These are phyloP conservation scores for Melastoma candidum DNA, from an alignment of 441 rosid genomes.

Conservation along the genomic window DNA sequence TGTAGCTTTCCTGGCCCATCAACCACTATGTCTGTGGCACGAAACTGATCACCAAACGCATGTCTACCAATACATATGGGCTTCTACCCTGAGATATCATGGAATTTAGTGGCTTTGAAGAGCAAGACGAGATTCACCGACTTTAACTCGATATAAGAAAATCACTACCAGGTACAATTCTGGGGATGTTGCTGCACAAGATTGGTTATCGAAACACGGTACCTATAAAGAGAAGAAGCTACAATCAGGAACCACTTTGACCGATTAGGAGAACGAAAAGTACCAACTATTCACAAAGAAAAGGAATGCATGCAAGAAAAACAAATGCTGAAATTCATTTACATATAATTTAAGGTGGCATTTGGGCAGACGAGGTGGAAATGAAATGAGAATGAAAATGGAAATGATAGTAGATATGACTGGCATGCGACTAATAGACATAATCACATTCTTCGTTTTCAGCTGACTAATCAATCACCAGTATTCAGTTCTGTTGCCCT, in stretches of 20 bases:
- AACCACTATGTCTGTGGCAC: slow-evolving; percentile 70
- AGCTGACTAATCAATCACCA: no score
- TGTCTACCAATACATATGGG: slow-evolving; percentile 98
- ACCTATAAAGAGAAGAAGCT: slow-evolving; percentile 30
- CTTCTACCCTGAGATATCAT: slow-evolving; percentile 52
- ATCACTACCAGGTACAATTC: slow-evolving; percentile 70
- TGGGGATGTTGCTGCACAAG: slow-evolving; percentile 73
- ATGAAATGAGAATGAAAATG: slow-evolving; percentile 6
- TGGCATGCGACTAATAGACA: no score
- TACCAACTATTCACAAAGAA: no score
- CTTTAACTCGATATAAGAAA: slow-evolving; percentile 1
- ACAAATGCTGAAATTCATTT: no score
- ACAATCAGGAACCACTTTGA: no score
- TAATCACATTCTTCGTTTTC: no score
- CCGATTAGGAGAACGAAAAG: no score
- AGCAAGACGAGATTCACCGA: not conserved
- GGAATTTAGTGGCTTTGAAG: no score
- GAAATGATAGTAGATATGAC: slow-evolving; percentile 1
- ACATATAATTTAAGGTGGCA: not conserved
- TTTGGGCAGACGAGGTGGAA: slow-evolving; percentile 4
- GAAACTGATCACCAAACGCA: slow-evolving; percentile 97
- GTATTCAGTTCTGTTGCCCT: no score
- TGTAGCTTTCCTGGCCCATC: slow-evolving; percentile 88
- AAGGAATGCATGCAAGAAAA: no score
- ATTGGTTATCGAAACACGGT: slow-evolving; percentile 97